Evolutionary conservation across 1,284 basidiomycete genomes (phyloP).

Genomic region (Sphagnurus paluster): DNA sequence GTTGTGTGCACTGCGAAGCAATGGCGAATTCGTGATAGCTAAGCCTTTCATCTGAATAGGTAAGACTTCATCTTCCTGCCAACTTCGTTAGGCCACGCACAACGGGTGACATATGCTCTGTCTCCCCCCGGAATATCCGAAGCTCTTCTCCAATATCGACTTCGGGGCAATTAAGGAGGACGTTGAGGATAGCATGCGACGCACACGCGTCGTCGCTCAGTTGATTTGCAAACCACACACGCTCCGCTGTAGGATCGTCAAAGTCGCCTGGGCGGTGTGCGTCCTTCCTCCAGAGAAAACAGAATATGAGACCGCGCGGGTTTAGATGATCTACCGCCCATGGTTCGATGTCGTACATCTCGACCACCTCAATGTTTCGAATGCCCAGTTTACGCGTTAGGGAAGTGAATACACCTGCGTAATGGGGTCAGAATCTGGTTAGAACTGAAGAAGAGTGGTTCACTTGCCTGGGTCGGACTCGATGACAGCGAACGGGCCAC

Average conservation of each 20-base stretch:
- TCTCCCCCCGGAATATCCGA: constrained; percentile 46
- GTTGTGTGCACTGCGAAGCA: constrained; percentile 56
- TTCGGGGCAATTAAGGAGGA: constrained; percentile 53
- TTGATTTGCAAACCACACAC: constrained; percentile 67
- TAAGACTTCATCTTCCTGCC: constrained; percentile 1
- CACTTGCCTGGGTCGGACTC: constrained; percentile 60
- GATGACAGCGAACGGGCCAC: constrained; percentile 58
- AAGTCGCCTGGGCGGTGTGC: constrained; percentile 45
- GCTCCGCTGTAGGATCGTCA: constrained; percentile 52
- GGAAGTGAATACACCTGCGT: constrained; percentile 60
- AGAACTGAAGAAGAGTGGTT: background rate
- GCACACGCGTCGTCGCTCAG: constrained; percentile 66
- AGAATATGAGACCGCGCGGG: constrained; percentile 58
- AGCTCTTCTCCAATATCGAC: constrained; percentile 49
- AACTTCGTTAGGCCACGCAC: constrained; percentile 34
- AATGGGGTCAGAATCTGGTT: background rate
- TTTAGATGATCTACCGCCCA: constrained; percentile 58
- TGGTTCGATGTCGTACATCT: constrained; percentile 61
- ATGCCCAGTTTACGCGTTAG: constrained; percentile 54
- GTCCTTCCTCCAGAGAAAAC: constrained; percentile 56
- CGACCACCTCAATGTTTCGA: constrained; percentile 49
- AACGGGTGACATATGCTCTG: constrained; percentile 54
- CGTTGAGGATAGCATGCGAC: constrained; percentile 59
- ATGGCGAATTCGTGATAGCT: constrained; percentile 52
- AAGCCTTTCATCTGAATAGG: constrained; percentile 56